phyloP scores from a whole-genome alignment of 129 eudicot species.

The Artemisia argyi region DNA sequence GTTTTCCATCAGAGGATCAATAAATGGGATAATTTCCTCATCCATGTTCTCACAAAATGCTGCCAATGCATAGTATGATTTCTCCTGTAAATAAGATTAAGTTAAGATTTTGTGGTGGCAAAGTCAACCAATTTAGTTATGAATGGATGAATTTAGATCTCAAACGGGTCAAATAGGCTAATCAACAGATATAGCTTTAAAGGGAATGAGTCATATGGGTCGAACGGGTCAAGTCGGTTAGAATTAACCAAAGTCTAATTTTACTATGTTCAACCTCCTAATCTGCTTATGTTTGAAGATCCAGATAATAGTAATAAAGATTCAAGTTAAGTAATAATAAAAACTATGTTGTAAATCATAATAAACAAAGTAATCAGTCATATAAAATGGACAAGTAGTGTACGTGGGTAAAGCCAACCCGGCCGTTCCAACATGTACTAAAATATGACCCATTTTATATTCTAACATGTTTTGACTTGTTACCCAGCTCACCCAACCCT shows the following conservation, averaged over 20 bases:
- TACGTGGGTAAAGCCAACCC: too few relatives aligned
- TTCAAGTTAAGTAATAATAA: too few relatives aligned
- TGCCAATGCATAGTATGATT: constrained; percentile 94
- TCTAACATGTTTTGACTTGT: background rate
- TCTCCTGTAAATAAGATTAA: constrained; percentile 53
- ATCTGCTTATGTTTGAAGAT: too few relatives aligned
- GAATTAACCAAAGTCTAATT: background rate
- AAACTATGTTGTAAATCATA: too few relatives aligned
- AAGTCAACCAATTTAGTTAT: too few relatives aligned
- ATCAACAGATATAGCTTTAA: background rate
- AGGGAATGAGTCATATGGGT: background rate
- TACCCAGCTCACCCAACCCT: background rate
- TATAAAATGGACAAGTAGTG: too few relatives aligned
- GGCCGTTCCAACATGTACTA: too few relatives aligned
- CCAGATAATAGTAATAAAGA: too few relatives aligned
- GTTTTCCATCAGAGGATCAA: constrained; percentile 80
- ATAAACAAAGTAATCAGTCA: background rate
- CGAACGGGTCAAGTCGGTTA: background rate
- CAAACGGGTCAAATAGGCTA: background rate
- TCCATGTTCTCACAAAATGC: constrained; percentile 96
- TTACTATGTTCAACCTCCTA: background rate
- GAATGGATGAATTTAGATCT: background rate
- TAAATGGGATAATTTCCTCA: constrained; percentile 75
- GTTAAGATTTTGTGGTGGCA: background rate
- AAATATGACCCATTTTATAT: background rate